Evolutionary conservation across 306 rosid species (phyloP).

Genomic region (Vigna unguiculata): DNA sequence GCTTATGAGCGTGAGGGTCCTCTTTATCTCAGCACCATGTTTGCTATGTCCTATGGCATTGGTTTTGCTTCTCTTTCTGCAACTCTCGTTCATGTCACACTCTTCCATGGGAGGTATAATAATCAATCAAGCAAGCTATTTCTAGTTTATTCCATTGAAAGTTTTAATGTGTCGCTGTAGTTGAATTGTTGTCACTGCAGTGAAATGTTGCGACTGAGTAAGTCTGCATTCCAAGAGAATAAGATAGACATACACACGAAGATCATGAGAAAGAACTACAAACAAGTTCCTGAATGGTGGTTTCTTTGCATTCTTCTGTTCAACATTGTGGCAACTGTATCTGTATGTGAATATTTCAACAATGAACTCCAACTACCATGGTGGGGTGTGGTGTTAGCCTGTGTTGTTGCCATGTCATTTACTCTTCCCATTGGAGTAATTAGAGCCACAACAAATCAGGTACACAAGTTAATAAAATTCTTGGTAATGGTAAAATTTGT

Average conservation of each 20-base stretch:
- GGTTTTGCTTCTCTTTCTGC: conserved; percentile 85
- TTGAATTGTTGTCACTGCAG: conserved; percentile 48
- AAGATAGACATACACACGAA: conserved; percentile 80
- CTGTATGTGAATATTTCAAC: conserved; percentile 66
- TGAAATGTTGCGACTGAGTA: conserved; percentile 73
- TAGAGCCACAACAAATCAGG: conserved; percentile 85
- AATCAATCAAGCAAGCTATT: not conserved
- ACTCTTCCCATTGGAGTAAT: conserved; percentile 87
- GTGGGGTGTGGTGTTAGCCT: conserved; percentile 89
- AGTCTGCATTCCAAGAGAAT: conserved; percentile 72
- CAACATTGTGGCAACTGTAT: conserved; percentile 60
- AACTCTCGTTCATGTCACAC: conserved; percentile 71
- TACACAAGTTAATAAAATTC: conserved; percentile 14
- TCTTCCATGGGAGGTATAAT: conserved; percentile 91
- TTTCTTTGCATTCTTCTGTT: conserved; percentile 66
- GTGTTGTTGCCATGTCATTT: conserved; percentile 66
- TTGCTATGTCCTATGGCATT: conserved; percentile 68
- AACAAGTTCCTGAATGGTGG: conserved; percentile 91
- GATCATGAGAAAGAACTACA: conserved; percentile 68
- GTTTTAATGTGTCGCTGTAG: not conserved
- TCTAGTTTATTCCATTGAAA: not conserved
- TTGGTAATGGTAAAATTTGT: not conserved
- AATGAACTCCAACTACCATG: conserved; percentile 77
- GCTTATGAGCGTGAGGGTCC: conserved; percentile 72
- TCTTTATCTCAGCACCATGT: conserved; percentile 70